These are phyloP conservation scores for Trichophaea hybrida DNA, from an alignment of 2,329 filamentous ascomycete genomes.

Conservation along the genomic window DNA sequence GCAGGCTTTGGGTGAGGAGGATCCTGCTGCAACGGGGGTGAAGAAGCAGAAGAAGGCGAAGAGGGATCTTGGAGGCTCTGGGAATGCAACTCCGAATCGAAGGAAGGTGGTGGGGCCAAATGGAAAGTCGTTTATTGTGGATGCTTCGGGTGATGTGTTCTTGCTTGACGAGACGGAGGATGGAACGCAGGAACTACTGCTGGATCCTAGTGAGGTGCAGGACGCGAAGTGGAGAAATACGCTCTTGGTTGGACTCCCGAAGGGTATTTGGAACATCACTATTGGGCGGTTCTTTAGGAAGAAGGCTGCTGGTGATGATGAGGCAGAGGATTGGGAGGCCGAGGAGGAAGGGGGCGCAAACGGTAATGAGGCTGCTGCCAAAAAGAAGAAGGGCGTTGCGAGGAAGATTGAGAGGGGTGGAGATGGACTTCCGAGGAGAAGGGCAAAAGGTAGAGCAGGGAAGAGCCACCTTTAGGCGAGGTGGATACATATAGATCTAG, in stretches of 20 bases:
- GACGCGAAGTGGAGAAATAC: conserved; percentile 69
- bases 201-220: conserved; percentile 76
- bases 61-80: not conserved
- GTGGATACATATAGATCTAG: no score
- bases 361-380: not conserved
- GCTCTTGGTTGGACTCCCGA: conserved; percentile 61
- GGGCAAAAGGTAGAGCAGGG: not conserved
- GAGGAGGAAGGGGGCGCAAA: conserved; percentile 3
- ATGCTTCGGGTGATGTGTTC: conserved; percentile 82
- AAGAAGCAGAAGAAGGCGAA: conserved; percentile 33
- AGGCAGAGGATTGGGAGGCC: conserved; percentile 29
- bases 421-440: conserved; percentile 16
- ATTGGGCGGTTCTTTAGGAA: conserved; percentile 37
- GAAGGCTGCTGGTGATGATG: conserved; percentile 32
- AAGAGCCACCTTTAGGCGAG: not conserved
- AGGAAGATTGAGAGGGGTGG: conserved; percentile 19
- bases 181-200: conserved; percentile 67
- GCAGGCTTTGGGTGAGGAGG: conserved; percentile 23
- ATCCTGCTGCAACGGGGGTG: conserved; percentile 35
- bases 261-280: conserved; percentile 51
- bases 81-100: not conserved
- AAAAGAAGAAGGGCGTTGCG: conserved; percentile 11
- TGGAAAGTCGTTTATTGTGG: conserved; percentile 85
- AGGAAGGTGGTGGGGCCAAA: conserved; percentile 67
- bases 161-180: conserved; percentile 86